Base-by-base conservation (phyloP, 2,329 filamentous ascomycete genomes). In the Penicillium sp. region DNA sequence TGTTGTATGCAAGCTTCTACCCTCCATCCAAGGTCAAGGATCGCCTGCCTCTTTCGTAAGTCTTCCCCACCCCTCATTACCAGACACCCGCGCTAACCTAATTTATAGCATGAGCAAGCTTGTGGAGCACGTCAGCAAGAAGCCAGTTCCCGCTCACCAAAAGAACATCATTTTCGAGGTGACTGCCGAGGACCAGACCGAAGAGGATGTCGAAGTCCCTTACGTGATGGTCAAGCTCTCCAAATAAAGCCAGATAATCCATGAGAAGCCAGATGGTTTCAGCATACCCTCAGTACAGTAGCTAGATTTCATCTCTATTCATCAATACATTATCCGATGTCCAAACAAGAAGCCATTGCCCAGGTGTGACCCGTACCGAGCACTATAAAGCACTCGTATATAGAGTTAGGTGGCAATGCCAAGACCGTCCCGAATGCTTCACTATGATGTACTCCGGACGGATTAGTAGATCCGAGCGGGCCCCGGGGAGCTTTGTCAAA, bases 81-180 rank as follows among this genome's bases (percentile, higher is more conserved):
- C 27, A 47, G 18, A 40, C 18, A 16, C 44, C 29, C 24, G 11
- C 38, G 31, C 71, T 75, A 69, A 77, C 57, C 55, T 40, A 51
- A 21, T 22, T 21, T 46, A 40, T 52, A 96, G 92, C 77, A 84
- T 97, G 76, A 96, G 91, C 77, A 81, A 93, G 71, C 82, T 99
- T 47, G 88, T 96, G 5, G 91, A 93, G 77, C 85, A 84, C 43
- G 89, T 99, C 60, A 95, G 91, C 58, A 96, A 93, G 82, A 97
- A 96, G 81, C 83, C 88, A 2, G 88, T 99, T 54, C 93, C 94
- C 0, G 83, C 85, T 4, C 93, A 97, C 71, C 91, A 96, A 79
- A 94, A 90, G 81, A 93, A 96, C 67, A 85, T 97, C 59, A 97
- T 97, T 66, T 95, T 97, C 70, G 94, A 97, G 79, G 89, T 97